Evolutionary conservation across 2,329 filamentous ascomycete species (phyloP).

Genomic region (Fusarium tanahbumbuense): DNA sequence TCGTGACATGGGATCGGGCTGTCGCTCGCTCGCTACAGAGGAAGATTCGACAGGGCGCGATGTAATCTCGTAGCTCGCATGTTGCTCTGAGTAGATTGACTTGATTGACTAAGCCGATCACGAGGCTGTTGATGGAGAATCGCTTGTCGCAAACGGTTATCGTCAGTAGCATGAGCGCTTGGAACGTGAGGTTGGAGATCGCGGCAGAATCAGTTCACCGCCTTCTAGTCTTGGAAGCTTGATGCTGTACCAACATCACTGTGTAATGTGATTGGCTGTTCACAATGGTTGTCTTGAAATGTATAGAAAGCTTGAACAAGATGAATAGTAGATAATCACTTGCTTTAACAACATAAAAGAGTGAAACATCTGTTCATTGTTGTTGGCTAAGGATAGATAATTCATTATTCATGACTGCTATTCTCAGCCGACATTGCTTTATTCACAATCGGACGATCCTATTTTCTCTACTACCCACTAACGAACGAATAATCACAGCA

Average conservation of each 20-base stretch:
- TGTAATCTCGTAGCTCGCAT: constrained; percentile 42
- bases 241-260: neutral
- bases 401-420: neutral
- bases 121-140: constrained; percentile 12
- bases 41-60: constrained; percentile 28
- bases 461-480: neutral
- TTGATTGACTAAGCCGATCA: constrained; percentile 19
- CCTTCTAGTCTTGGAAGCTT: constrained; percentile 38
- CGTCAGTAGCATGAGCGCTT: constrained; percentile 20
- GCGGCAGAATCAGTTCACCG: constrained; percentile 49
- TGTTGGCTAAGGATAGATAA: neutral
- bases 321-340: neutral
- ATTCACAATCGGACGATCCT: neutral
- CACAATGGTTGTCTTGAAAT: neutral
- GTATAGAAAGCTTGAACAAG: neutral
- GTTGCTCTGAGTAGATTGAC: constrained; percentile 27
- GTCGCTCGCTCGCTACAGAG: constrained; percentile 37
- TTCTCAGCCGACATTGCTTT: neutral
- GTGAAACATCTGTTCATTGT: neutral
- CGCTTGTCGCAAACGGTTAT: constrained; percentile 22
- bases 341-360: neutral
- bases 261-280: constrained; percentile 35
- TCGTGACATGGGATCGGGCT: constrained; percentile 45
- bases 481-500: neutral
- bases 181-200: constrained; percentile 35